Percentiles rank a stretch among this genome's conserved stretches.
Conservation (phyloP, 371 early-diverging fungal species). For the Mortierella sp. region DNA sequence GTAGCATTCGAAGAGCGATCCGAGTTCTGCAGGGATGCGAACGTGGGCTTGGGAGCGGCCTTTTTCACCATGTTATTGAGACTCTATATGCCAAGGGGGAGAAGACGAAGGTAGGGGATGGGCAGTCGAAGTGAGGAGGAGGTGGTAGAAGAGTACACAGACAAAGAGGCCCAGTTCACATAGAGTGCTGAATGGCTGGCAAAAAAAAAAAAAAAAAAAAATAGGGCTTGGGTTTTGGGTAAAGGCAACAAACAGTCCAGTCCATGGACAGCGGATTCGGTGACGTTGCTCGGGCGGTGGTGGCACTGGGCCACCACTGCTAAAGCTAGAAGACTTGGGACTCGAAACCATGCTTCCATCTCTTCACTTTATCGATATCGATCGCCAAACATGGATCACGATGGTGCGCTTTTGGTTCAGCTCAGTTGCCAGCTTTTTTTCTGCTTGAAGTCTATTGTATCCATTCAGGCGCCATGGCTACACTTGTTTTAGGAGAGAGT, state of each 20-base stretch:
- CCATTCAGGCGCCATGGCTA: background rate
- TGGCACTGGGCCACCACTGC: too few species aligned
- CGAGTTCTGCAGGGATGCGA: conserved; percentile 49
- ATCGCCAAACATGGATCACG: conserved; percentile 11
- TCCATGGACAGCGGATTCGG: too few species aligned
- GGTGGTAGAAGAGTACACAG: background rate
- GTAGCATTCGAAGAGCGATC: conserved; percentile 52
- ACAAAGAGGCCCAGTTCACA: background rate
- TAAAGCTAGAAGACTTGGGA: too few species aligned
- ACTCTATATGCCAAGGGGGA: background rate
- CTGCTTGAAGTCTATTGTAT: too few species aligned
- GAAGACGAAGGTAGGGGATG: background rate
- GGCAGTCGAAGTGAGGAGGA: background rate
- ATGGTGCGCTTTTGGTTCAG: conserved; percentile 2
- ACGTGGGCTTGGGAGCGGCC: conserved; percentile 40
- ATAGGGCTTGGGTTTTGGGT: background rate
- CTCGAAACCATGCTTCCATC: too few species aligned
- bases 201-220: conserved; percentile 12
- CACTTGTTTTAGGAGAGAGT: background rate
- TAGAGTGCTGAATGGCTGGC: too few species aligned
- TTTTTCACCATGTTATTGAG: conserved; percentile 44
- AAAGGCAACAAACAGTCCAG: conserved; percentile 11
- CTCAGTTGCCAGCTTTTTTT: background rate
- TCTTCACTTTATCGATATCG: background rate
- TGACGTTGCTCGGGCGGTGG: too few species aligned